Percentiles rank a stretch among this genome's conserved stretches.
Evolutionary conservation across 2,329 filamentous ascomycete genomes (phyloP).

Genomic region (Alternaria arbusti): DNA sequence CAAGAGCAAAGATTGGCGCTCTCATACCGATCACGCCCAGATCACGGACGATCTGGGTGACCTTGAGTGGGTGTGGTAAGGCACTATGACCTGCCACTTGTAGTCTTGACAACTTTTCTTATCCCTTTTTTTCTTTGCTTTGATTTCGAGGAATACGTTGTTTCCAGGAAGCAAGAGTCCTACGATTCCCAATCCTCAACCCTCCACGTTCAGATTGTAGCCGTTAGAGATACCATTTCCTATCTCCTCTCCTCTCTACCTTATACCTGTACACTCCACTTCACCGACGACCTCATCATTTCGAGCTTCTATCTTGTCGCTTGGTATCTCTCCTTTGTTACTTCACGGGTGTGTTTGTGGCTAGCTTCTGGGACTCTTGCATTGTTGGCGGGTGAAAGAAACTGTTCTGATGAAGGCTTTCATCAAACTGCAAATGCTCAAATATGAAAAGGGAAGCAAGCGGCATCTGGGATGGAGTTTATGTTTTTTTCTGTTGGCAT

Average conservation of each 20-base stretch:
- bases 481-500: constrained; percentile 25
- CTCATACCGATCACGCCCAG: constrained; percentile 45
- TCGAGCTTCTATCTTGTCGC: constrained; percentile 27
- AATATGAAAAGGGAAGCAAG: constrained; percentile 21
- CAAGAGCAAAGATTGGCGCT: constrained; percentile 58
- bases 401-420: constrained; percentile 29
- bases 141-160: constrained; percentile 24
- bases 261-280: constrained; percentile 30
- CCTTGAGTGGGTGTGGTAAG: constrained; percentile 92
- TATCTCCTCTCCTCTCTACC: constrained; percentile 33
- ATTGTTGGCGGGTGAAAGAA: constrained; percentile 25
- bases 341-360: constrained; percentile 21
- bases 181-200: constrained; percentile 20
- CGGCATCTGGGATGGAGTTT: constrained; percentile 31
- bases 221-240: constrained; percentile 50
- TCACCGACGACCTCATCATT: constrained; percentile 21
- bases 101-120: constrained; percentile 56
- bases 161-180: constrained; percentile 35
- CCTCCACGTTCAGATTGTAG: constrained; percentile 39
- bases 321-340: constrained; percentile 47
- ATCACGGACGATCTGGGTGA: constrained; percentile 73
- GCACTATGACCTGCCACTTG: constrained; percentile 68
- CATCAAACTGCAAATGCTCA: constrained; percentile 25
- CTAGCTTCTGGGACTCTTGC: constrained; percentile 23
- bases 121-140: constrained; percentile 42